Percentiles rank a stretch among this genome's conserved stretches.
Conservation (phyloP, 1,284 basidiomycete species). For the Rhizoctonia solani region DNA sequence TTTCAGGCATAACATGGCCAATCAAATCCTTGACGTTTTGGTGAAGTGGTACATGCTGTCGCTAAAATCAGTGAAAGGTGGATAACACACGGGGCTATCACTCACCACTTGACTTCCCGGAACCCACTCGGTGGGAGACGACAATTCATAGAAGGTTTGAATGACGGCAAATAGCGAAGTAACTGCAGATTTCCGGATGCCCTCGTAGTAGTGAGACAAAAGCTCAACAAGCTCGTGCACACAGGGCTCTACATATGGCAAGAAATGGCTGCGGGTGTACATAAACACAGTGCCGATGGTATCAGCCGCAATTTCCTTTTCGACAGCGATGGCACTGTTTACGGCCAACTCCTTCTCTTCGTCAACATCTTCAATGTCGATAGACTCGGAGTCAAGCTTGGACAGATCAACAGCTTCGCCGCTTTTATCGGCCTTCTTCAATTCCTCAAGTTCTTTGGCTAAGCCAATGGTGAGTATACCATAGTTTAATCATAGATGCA, state of each 20-base stretch:
- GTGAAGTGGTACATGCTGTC: slow-evolving; percentile 62
- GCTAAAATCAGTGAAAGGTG: slow-evolving; percentile 32
- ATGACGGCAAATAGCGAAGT: slow-evolving; percentile 90
- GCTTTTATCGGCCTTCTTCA: slow-evolving; percentile 55
- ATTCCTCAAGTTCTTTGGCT: slow-evolving; percentile 51
- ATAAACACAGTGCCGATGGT: slow-evolving; percentile 92
- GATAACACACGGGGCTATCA: not conserved
- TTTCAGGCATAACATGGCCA: slow-evolving; percentile 70
- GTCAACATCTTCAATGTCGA: slow-evolving; percentile 81
- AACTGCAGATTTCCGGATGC: slow-evolving; percentile 93
- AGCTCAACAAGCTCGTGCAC: slow-evolving; percentile 83
- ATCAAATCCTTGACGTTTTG: slow-evolving; percentile 83
- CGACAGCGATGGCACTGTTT: slow-evolving; percentile 95
- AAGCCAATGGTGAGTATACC: slow-evolving; percentile 35
- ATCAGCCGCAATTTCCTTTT: slow-evolving; percentile 99
- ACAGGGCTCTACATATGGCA: slow-evolving; percentile 83
- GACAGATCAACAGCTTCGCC: slow-evolving; percentile 60
- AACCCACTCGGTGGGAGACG: slow-evolving; percentile 80
- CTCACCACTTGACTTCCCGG: slow-evolving; percentile 70
- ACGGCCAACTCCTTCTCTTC: slow-evolving; percentile 86
- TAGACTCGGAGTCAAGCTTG: slow-evolving; percentile 53
- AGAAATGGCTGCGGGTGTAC: slow-evolving; percentile 81
- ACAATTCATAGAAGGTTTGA: slow-evolving; percentile 90
- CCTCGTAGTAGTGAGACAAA: slow-evolving; percentile 95
- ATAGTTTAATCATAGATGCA: slow-evolving; percentile 38